Evolutionary conservation across 768 basidiomycete species (phyloP).

Genomic region (Leccinum subgranulosum): DNA sequence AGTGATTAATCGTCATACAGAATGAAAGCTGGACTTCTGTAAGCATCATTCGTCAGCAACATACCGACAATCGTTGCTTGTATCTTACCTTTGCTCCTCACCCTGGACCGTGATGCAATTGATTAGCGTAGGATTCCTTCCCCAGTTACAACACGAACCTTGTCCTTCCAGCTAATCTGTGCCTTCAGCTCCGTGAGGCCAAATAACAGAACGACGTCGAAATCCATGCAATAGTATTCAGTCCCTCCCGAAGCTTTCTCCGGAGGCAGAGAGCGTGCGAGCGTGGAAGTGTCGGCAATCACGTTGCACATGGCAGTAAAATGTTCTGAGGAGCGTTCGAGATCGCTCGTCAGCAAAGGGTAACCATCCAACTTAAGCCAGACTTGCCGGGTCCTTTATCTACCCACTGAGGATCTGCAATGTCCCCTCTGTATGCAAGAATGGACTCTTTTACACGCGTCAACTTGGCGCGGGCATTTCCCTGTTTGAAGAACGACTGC

Average conservation of each 20-base stretch:
- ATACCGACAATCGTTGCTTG: neutral
- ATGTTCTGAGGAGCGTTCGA: neutral
- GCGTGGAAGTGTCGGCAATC: slow-evolving; percentile 6
- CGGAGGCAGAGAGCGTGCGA: neutral
- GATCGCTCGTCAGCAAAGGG: neutral
- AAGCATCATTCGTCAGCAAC: neutral
- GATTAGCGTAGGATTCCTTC: too few species aligned
- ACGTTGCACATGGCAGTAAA: slow-evolving; percentile 15
- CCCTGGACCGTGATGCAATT: slow-evolving; percentile 6
- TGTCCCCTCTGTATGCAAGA: slow-evolving; percentile 17
- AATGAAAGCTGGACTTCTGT: slow-evolving; percentile 21
- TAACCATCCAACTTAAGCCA: neutral
- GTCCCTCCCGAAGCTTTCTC: neutral
- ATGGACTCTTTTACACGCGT: neutral
- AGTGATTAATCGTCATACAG: slow-evolving; percentile 18
- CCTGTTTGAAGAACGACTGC: neutral
- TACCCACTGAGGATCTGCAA: slow-evolving; percentile 5
- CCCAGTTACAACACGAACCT: slow-evolving; percentile 1
- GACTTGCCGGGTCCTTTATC: slow-evolving; percentile 14
- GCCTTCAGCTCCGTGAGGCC: slow-evolving; percentile 46
- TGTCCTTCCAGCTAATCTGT: slow-evolving; percentile 40
- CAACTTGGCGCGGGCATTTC: neutral
- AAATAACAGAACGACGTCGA: slow-evolving; percentile 37
- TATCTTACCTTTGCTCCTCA: slow-evolving; percentile 12
- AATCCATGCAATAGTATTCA: slow-evolving; percentile 18